A percentile compares a stretch with the other conserved stretches of the same genome.
Evolutionary conservation across 164 flowering plant genomes (phyloP).

Genomic region (Euptelea pleiosperma): DNA sequence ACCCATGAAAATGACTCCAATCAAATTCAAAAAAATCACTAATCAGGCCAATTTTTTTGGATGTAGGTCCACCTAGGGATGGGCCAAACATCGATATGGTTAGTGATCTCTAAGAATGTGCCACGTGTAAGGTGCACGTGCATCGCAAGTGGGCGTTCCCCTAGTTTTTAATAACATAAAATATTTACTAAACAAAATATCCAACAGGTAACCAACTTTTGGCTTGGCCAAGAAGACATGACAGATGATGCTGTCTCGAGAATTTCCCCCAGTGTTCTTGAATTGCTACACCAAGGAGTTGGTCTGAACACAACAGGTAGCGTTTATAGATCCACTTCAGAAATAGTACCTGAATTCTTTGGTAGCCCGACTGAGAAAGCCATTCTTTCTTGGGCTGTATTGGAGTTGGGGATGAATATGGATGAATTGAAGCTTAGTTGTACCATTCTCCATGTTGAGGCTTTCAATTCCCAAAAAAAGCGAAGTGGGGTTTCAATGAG

Average conservation of each 20-base stretch:
- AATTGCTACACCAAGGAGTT: conserved; percentile 44
- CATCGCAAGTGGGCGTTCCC: too few relatives aligned
- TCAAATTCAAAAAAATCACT: too few relatives aligned
- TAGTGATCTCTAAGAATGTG: too few relatives aligned
- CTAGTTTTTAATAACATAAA: too few relatives aligned
- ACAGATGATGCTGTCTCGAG: background rate
- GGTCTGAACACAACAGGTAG: conserved; percentile 50
- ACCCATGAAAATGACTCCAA: too few relatives aligned
- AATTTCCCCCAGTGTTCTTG: conserved; percentile 25
- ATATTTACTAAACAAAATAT: too few relatives aligned
- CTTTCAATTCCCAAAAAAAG: conserved; percentile 65
- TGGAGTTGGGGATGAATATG: conserved; percentile 35
- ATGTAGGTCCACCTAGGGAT: too few relatives aligned
- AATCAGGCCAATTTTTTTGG: too few relatives aligned
- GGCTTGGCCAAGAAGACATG: too few relatives aligned
- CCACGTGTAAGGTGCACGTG: too few relatives aligned
- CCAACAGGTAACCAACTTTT: too few relatives aligned
- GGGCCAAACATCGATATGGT: too few relatives aligned
- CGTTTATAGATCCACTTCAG: conserved; percentile 24
- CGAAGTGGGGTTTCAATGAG: conserved; percentile 41
- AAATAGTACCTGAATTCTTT: conserved; percentile 32
- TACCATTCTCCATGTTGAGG: conserved; percentile 37
- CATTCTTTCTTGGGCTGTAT: conserved; percentile 53
- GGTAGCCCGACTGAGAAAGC: conserved; percentile 68
- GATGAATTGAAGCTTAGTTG: conserved; percentile 26